Evolutionary conservation across 129 eudicot species (phyloP).

Genomic region (Centaurea solstitialis): DNA sequence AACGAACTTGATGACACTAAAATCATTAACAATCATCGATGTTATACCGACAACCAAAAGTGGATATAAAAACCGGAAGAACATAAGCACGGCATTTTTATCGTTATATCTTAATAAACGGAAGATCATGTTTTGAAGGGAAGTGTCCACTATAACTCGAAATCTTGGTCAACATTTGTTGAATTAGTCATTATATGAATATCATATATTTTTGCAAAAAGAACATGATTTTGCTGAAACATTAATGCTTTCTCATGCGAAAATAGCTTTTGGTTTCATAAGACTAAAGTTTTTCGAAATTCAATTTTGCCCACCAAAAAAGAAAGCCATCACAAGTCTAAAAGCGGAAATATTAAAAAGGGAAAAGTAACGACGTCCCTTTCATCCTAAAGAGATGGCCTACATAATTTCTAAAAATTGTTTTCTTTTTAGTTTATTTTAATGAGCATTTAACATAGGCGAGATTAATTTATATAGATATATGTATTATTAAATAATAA

Average conservation of each 20-base stretch:
- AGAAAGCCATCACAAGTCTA: slow-evolving; percentile 18
- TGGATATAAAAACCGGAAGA: neutral
- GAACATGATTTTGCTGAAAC: neutral
- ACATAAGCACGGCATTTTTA: neutral
- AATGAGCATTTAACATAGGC: too few relatives aligned
- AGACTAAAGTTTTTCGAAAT: neutral
- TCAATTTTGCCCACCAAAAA: neutral
- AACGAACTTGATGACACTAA: too few relatives aligned
- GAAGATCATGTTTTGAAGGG: neutral
- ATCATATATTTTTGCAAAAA: neutral
- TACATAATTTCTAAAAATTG: neutral
- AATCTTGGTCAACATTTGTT: neutral
- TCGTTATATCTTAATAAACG: neutral
- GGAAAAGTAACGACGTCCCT: slow-evolving; percentile 14
- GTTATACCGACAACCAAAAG: too few relatives aligned
- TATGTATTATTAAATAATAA: too few relatives aligned
- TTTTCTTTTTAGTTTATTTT: too few relatives aligned
- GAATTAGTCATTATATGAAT: neutral
- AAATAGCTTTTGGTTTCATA: slow-evolving; percentile 5
- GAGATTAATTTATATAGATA: too few relatives aligned
- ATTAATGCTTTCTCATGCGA: slow-evolving; percentile 15
- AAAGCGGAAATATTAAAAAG: neutral
- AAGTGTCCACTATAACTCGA: neutral
- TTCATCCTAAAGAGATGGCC: slow-evolving; percentile 1
- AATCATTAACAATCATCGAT: too few relatives aligned